A percentile compares a stretch with the other conserved stretches of the same genome.
phyloP scores from a whole-genome alignment of 179 eudicot genomes.

The Carnegiea gigantea region DNA sequence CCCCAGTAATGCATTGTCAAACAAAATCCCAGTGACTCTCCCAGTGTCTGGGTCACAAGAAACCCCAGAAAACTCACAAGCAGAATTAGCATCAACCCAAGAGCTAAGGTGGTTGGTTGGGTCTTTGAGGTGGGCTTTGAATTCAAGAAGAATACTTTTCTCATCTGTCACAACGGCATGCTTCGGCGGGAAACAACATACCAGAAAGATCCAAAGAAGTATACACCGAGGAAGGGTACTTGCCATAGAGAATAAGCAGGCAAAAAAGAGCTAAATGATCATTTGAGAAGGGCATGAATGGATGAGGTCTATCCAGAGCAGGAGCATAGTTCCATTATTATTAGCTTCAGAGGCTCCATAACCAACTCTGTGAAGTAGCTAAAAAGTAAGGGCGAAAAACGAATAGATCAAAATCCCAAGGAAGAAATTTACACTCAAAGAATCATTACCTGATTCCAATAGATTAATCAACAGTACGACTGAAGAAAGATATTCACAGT shows the following conservation, averaged over 20 bases:
- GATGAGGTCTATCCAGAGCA: not conserved
- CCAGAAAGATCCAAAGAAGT: slow-evolving; percentile 28
- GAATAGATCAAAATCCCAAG: not conserved
- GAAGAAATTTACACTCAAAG: not conserved
- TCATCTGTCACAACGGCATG: slow-evolving; percentile 37
- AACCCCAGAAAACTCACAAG: slow-evolving; percentile 62
- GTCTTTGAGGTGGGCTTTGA: slow-evolving; percentile 72
- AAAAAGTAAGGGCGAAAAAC: not conserved
- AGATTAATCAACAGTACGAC: slow-evolving; percentile 3
- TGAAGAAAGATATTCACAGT: slow-evolving; percentile 10
- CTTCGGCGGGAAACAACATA: slow-evolving; percentile 36
- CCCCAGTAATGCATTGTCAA: slow-evolving; percentile 52
- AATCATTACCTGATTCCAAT: slow-evolving; percentile 16
- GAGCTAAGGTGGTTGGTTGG: slow-evolving; percentile 60
- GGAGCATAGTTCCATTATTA: slow-evolving; percentile 27
- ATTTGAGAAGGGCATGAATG: slow-evolving; percentile 20
- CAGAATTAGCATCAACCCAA: slow-evolving; percentile 60
- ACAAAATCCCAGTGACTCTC: slow-evolving; percentile 48
- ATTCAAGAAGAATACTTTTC: slow-evolving; percentile 59
- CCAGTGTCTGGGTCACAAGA: slow-evolving; percentile 58
- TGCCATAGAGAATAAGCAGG: slow-evolving; percentile 35
- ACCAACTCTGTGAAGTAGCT: slow-evolving; percentile 22
- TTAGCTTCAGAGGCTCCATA: slow-evolving; percentile 22
- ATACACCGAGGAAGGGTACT: slow-evolving; percentile 21
- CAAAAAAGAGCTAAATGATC: slow-evolving; percentile 24